phyloP scores from a whole-genome alignment of 2,329 filamentous ascomycete genomes.

The Colletotrichum spinosum region DNA sequence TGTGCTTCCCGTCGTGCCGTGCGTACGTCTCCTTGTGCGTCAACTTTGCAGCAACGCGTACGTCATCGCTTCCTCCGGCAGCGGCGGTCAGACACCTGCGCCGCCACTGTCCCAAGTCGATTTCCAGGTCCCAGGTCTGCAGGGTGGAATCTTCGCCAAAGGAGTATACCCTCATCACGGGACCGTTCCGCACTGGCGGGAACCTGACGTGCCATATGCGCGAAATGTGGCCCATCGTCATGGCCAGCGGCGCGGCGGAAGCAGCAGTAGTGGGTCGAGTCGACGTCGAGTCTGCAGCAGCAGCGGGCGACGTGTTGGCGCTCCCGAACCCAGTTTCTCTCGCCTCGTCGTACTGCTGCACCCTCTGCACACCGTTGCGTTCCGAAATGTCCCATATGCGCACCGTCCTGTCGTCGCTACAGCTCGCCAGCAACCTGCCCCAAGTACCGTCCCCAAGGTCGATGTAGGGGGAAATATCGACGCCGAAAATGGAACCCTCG shows the following conservation, averaged over 20 bases:
- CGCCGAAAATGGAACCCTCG: constrained; percentile 93
- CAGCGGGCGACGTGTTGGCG: constrained; percentile 44
- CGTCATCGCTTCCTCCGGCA: constrained; percentile 4
- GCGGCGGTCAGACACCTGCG: constrained; percentile 21
- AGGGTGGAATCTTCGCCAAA: constrained; percentile 87
- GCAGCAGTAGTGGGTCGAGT: constrained; percentile 39
- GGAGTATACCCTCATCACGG: constrained; percentile 71
- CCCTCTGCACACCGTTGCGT: constrained; percentile 42
- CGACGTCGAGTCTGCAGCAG: constrained; percentile 38
- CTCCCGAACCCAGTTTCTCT: constrained; percentile 73
- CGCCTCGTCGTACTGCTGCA: constrained; percentile 46
- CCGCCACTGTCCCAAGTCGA: constrained; percentile 45
- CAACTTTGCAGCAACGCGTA: constrained; percentile 49
- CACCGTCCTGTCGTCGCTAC: constrained; percentile 93
- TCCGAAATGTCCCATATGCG: constrained; percentile 86
- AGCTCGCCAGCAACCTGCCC: constrained; percentile 82
- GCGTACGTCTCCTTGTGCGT: constrained; percentile 66
- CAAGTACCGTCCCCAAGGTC: constrained; percentile 49
- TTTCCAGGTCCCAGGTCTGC: constrained; percentile 74
- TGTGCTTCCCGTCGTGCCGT: constrained; percentile 87
- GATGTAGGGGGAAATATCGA: constrained; percentile 77
- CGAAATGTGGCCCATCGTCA: constrained; percentile 86
- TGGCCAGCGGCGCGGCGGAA: constrained; percentile 66
- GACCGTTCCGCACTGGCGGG: constrained; percentile 46
- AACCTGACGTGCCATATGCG: constrained; percentile 92